Base-by-base conservation (phyloP, 768 basidiomycete genomes). In the Xerocomellus dryophilus region DNA sequence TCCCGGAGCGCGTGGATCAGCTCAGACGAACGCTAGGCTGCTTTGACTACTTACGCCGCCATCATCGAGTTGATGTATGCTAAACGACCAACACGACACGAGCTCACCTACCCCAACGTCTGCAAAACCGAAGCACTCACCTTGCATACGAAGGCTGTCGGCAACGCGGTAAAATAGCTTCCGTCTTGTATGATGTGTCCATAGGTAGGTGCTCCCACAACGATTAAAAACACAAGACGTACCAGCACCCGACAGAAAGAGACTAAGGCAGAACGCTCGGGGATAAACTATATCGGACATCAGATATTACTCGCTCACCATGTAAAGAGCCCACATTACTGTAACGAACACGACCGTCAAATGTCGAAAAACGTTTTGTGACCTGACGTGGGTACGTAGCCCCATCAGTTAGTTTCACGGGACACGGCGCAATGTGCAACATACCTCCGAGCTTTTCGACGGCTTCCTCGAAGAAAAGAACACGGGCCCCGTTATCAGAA, bases 401-500 rank as follows among this genome's bases (percentile, higher is more conserved):
- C 4, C 27, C 27, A 29, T 9, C 27, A 29, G 5, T 27, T 27
- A 27, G 25, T 27, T 27, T 27, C 25, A 27, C 5, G 25, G 27
- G 27, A 29, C 8, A 12, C 21, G 7, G 1, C 10, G 17, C 27
- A 5, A 31, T 8, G 5, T 6, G 10, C 5, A 9, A 20, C n/a
- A 4, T 32, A 63, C 63, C 43, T 53, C 17, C 21, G 49, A 35
- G 62, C 4, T n/a, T 29, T 50, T 38, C 46, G 44, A 21, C 50
- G 52, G 0, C 63, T 50, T 29, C 35, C 59, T 18, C 63, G 60
- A 50, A 63, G 56, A 63, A 31, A 65, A 65, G 21, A 62, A 58
- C 8, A 58, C 59, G 11, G 62, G 61, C 2, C 51, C 63, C 6
- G 62, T 61, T 17, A 63, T 63, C 27, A 63, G 8, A 20, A 55